These are phyloP conservation scores for Magnolia sinica DNA, from an alignment of 164 flowering plant species.

Conservation along the genomic window DNA sequence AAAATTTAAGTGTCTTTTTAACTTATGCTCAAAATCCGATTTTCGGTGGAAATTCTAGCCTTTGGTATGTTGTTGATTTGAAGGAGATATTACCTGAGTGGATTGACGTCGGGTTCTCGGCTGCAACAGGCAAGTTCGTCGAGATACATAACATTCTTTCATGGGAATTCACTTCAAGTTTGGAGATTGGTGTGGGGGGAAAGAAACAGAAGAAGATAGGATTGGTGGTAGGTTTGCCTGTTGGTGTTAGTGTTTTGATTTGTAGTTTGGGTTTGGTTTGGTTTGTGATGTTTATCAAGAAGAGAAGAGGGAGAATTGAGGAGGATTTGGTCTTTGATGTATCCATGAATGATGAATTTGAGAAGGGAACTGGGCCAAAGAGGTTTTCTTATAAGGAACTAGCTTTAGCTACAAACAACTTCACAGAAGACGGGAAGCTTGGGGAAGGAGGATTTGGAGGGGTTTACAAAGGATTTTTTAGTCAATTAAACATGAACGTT, in stretches of 20 bases:
- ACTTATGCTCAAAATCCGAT: constrained; percentile 37
- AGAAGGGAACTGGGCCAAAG: constrained; percentile 36
- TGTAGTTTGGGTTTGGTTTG: constrained; percentile 11
- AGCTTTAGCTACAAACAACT: constrained; percentile 24
- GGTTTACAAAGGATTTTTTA: constrained; percentile 38
- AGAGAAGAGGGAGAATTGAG: not conserved
- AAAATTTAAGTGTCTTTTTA: constrained; percentile 39
- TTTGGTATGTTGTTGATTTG: constrained; percentile 39
- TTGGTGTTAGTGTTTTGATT: constrained; percentile 14
- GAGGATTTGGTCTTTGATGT: constrained; percentile 11
- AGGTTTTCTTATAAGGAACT: constrained; percentile 24
- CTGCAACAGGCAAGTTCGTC: constrained; percentile 46
- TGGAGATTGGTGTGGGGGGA: constrained; percentile 17
- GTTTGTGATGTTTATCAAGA: constrained; percentile 3
- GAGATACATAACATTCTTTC: constrained; percentile 43
- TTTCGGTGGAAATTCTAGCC: constrained; percentile 25
- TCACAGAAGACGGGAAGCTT: constrained; percentile 25
- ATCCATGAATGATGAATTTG: constrained; percentile 31
- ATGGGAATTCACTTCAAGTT: constrained; percentile 53
- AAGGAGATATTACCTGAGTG: constrained; percentile 37
- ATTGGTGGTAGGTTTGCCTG: constrained; percentile 2
- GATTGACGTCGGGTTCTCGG: constrained; percentile 60
- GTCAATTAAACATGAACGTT: constrained; percentile 13
- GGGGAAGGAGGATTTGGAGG: constrained; percentile 37
- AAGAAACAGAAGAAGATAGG: constrained; percentile 4